These are phyloP conservation scores for Sonneratia caseolaris DNA, from an alignment of 345 rosid genomes.

Conservation along the genomic window DNA sequence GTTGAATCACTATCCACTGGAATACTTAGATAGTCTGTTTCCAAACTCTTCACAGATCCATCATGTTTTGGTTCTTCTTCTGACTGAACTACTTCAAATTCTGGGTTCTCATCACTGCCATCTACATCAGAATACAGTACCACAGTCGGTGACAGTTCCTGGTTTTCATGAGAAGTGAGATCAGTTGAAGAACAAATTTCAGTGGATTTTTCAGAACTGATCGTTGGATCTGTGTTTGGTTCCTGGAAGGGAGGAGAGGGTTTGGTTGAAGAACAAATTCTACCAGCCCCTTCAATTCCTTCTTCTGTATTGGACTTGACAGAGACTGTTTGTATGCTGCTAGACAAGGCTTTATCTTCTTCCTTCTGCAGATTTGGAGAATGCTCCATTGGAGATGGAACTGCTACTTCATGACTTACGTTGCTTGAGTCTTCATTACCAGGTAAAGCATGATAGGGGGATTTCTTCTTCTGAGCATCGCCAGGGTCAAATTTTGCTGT, in stretches of 20 bases:
- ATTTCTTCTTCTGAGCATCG: slow-evolving; percentile 10
- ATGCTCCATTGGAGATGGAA: background rate
- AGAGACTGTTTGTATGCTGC: slow-evolving; percentile 3
- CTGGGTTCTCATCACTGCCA: background rate
- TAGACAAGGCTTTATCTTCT: slow-evolving; percentile 1
- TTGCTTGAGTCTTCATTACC: background rate
- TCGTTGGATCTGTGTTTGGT: background rate
- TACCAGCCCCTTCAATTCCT: background rate
- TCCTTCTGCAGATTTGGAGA: background rate
- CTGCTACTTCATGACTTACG: background rate
- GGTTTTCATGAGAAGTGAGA: background rate
- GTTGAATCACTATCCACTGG: background rate
- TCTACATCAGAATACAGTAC: background rate
- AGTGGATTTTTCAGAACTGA: background rate
- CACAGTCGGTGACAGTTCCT: background rate
- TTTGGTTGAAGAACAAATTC: background rate
- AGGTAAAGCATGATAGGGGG: background rate
- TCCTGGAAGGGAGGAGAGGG: slow-evolving; percentile 4
- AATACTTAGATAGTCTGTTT: background rate
- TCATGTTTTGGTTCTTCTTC: background rate
- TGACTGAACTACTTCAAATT: background rate
- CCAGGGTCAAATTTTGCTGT: background rate
- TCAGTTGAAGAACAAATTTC: slow-evolving; percentile 1
- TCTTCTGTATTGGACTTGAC: background rate
- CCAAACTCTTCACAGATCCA: background rate